Evolutionary conservation across 202 grass and related monocot species (phyloP), one percentile per base, ranked within the genome.

Genomic region (Dendrocalamus latiflorus): DNA sequence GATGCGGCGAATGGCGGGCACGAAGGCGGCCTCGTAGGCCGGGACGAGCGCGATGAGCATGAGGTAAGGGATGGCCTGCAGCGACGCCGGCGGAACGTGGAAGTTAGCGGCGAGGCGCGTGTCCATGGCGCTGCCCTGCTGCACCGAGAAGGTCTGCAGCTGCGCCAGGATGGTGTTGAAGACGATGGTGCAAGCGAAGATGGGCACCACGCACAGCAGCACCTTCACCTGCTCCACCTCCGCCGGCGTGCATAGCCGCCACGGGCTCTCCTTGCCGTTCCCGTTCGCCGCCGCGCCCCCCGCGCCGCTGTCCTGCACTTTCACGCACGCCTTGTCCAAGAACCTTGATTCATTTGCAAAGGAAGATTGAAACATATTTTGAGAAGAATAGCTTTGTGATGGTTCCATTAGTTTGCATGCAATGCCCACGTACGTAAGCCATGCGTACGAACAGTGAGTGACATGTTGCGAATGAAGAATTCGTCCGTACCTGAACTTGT

Each of bases 61-160:
- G n/a, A n/a, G n/a, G n/a, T n/a, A n/a, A n/a, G n/a, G n/a, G n/a
- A n/a, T n/a, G n/a, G n/a, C n/a, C n/a, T n/a, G n/a, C n/a, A n/a
- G n/a, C n/a, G n/a, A n/a, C n/a, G n/a, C n/a, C n/a, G n/a, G n/a
- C n/a, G n/a, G n/a, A n/a, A n/a, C n/a, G n/a, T n/a, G n/a, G n/a
- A n/a, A n/a, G n/a, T n/a, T n/a, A n/a, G n/a, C n/a, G n/a, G n/a
- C n/a, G n/a, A n/a, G n/a, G n/a, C n/a, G n/a, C n/a, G 92, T 89
- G 88, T 98, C 90, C 95, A 98, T 98, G 84, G 87, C 88, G 64
- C 82, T 88, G 24, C 95, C 95, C 80, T 98, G 95, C 81, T 94
- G 95, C 66, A 98, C 95, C 20, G 95, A 98, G 90, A 98, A 98
- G 36, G 95, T 98, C 84, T 98, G 95, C 66, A 98, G 92, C 90